Conservation (phyloP, 148 eudicot genomes). For the Vaccinium corymbosum region DNA sequence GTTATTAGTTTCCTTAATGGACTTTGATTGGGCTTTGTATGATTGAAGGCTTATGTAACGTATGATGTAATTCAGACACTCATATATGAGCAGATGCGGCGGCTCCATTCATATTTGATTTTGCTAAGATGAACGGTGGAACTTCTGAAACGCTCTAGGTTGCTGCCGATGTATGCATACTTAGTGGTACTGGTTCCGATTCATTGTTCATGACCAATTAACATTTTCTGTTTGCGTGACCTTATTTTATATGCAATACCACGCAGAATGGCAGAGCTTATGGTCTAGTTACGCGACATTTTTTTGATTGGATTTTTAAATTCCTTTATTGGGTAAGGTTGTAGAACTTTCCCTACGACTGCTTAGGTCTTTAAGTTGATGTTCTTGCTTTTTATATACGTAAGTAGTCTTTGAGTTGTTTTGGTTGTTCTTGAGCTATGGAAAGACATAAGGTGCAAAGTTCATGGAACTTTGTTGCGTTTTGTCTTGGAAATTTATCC, state of each 20-base stretch:
- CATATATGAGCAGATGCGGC: not conserved
- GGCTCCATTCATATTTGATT: not conserved
- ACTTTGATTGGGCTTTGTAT: not conserved
- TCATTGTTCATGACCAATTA: not conserved
- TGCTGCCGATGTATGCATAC: not conserved
- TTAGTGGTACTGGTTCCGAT: not conserved
- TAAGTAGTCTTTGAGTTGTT: not conserved
- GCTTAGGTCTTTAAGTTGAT: not conserved
- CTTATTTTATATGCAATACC: not conserved
- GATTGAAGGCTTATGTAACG: not conserved
- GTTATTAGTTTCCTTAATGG: no score
- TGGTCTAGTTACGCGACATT: not conserved
- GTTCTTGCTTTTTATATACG: no score
- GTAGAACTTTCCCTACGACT: not conserved
- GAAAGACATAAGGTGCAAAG: not conserved
- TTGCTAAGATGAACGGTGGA: not conserved
- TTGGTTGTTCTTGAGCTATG: not conserved
- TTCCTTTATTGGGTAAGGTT: not conserved
- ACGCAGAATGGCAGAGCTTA: not conserved
- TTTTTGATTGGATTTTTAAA: not conserved
- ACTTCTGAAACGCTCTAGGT: not conserved
- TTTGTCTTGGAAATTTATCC: not conserved
- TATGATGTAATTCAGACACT: not conserved
- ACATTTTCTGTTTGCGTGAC: not conserved
- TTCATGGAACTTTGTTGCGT: not conserved